phyloP scores from a whole-genome alignment of 805 yeast genomes.

The Saturnispora silvae region DNA sequence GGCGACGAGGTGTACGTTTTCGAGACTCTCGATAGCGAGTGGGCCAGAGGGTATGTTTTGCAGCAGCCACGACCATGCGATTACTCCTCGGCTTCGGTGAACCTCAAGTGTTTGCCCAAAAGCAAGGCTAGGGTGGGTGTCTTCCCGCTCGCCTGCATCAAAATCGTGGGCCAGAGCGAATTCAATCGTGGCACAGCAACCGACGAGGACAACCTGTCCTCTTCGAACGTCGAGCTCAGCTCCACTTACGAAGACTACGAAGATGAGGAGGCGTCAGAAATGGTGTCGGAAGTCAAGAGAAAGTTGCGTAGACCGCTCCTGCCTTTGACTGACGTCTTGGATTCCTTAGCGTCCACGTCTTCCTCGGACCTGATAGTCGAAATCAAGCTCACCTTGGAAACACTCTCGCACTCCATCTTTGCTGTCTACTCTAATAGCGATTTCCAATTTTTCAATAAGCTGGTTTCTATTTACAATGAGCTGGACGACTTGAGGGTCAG shows the following conservation, averaged over 20 bases:
- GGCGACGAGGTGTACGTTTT: constrained; percentile 12
- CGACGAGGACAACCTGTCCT: not conserved
- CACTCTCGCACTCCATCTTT: constrained; percentile 53
- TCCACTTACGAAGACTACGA: constrained; percentile 11
- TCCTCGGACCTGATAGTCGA: constrained; percentile 39
- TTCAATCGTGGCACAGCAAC: constrained; percentile 2
- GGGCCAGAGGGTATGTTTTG: constrained; percentile 75
- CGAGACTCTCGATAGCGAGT: constrained; percentile 26
- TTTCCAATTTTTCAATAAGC: constrained; percentile 47
- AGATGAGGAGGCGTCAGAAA: constrained; percentile 9
- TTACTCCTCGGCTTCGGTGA: constrained; percentile 49
- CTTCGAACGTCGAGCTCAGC: constrained; percentile 8
- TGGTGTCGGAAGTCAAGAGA: not conserved
- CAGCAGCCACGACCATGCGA: constrained; percentile 63
- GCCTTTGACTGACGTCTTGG: constrained; percentile 38
- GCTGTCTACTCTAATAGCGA: constrained; percentile 65
- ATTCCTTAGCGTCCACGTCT: constrained; percentile 29
- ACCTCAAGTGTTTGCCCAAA: constrained; percentile 54
- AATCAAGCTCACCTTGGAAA: constrained; percentile 43
- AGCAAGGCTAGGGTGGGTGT: constrained; percentile 42
- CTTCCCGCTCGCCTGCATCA: constrained; percentile 49
- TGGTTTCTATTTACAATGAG: constrained; percentile 41
- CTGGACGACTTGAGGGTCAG: constrained; percentile 50
- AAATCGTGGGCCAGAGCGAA: constrained; percentile 31
- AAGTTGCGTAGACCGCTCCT: constrained; percentile 36